Conservation (phyloP, 352 stramenopile species). For the Pythium vanterpoolii region DNA sequence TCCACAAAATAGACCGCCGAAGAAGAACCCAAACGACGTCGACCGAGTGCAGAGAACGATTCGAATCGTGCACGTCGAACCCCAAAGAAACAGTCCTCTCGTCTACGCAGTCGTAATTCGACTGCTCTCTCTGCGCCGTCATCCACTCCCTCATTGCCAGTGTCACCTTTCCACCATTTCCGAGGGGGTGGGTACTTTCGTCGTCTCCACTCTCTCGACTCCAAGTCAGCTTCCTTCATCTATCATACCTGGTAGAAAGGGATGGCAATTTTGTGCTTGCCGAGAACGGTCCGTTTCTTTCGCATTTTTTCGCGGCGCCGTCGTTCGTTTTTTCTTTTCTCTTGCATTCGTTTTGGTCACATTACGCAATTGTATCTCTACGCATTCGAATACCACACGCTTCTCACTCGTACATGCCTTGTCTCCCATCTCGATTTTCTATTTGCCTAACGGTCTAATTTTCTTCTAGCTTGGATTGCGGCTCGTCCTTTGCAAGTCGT, state of each 20-base stretch:
- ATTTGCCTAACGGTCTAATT: neutral
- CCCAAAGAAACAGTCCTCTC: too few relatives aligned
- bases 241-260: neutral
- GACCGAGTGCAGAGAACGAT: neutral
- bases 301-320: neutral
- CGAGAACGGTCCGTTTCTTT: neutral
- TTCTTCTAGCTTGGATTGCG: neutral
- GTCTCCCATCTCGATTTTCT: neutral
- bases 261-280: conserved; percentile 6
- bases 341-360: conserved; percentile 9
- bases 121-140: neutral
- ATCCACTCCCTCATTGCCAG: neutral
- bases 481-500: conserved; percentile 25
- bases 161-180: neutral
- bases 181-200: too few relatives aligned
- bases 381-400: conserved; percentile 3
- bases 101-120: too few relatives aligned
- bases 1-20: conserved; percentile 15
- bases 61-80: neutral
- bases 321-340: neutral
- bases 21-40: neutral
- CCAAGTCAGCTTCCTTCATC: neutral
- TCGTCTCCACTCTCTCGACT: neutral
- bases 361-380: conserved; percentile 18
- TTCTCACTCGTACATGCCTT: neutral